phyloP scores from a whole-genome alignment of 2,329 filamentous ascomycete species.

The Microascus cirrosus region DNA sequence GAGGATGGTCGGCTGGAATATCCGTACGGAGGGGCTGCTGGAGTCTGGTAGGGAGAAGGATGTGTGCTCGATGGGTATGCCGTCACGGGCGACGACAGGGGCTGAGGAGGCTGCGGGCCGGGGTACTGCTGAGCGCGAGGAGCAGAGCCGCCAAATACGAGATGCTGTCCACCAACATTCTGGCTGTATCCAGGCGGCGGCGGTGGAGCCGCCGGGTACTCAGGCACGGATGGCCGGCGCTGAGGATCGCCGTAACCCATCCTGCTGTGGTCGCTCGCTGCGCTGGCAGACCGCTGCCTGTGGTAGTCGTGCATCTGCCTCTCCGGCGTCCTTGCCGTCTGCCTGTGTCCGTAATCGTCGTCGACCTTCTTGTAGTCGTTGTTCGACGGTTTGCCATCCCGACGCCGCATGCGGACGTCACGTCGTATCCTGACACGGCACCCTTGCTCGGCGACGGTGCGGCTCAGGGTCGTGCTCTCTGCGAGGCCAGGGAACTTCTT shows the following conservation, averaged over 20 bases:
- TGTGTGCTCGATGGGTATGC: constrained; percentile 19
- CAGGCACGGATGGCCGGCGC: constrained; percentile 36
- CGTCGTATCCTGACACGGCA: constrained; percentile 92
- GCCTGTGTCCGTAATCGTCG: constrained; percentile 40
- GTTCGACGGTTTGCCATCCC: constrained; percentile 55
- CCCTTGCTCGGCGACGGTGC: constrained; percentile 89
- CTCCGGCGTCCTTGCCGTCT: constrained; percentile 22
- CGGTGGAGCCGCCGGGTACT: constrained; percentile 24
- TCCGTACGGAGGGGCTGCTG: constrained; percentile 26
- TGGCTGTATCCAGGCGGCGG: constrained; percentile 21
- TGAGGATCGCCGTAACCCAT: constrained; percentile 19
- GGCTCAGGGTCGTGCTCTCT: constrained; percentile 80
- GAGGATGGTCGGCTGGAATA: constrained; percentile 11
- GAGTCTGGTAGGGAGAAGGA: constrained; percentile 27
- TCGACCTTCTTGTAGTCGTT: constrained; percentile 46
- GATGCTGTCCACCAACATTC: constrained; percentile 14
- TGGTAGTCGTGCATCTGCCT: constrained; percentile 9
- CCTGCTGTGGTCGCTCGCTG: constrained; percentile 37
- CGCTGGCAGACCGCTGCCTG: constrained; percentile 50
- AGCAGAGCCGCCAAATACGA: constrained; percentile 22
- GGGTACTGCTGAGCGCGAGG: constrained; percentile 19
- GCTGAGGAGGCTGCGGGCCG: constrained; percentile 18
- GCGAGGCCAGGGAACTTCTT: constrained; percentile 96
- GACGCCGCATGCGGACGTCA: constrained; percentile 83
- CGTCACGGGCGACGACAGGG: constrained; percentile 18